phyloP scores from a whole-genome alignment of 202 grass and related monocot species.

The Schoenoplectus triqueter region DNA sequence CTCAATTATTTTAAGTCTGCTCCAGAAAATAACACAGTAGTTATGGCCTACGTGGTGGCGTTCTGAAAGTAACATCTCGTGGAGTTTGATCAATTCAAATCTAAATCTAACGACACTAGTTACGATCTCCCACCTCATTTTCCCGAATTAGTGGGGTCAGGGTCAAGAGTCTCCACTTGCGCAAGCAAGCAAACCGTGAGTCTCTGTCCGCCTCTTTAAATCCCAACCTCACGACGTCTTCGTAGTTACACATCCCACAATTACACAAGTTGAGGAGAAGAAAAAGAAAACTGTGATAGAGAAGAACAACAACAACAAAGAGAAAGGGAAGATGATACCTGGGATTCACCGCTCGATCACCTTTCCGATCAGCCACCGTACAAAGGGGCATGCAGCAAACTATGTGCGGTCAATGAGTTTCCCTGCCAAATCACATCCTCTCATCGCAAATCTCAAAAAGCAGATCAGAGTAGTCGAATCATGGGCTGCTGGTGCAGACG shows the following conservation, averaged over 20 bases:
- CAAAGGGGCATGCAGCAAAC: conserved; percentile 32
- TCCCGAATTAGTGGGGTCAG: too few relatives aligned
- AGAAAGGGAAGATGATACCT: conserved; percentile 44
- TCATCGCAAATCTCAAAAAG: conserved; percentile 53
- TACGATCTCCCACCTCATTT: too few relatives aligned
- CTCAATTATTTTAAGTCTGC: too few relatives aligned
- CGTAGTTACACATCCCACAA: not conserved
- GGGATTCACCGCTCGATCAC: conserved; percentile 68
- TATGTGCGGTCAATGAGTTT: conserved; percentile 52
- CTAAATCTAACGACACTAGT: too few relatives aligned
- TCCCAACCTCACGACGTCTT: not conserved
- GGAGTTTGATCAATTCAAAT: too few relatives aligned
- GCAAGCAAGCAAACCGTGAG: too few relatives aligned
- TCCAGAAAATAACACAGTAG: too few relatives aligned
- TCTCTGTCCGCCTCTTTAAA: not conserved
- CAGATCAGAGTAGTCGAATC: conserved; percentile 53
- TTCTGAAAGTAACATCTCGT: too few relatives aligned
- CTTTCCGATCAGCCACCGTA: conserved; percentile 56
- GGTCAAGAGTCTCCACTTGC: too few relatives aligned
- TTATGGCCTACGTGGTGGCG: too few relatives aligned
- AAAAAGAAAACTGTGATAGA: not conserved
- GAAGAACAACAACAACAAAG: not conserved
- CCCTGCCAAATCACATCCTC: conserved; percentile 56
- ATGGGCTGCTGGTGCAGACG: conserved; percentile 42
- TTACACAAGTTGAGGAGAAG: not conserved